phyloP scores from a whole-genome alignment of 2,329 filamentous ascomycete genomes.

The Tothia fuscella region DNA sequence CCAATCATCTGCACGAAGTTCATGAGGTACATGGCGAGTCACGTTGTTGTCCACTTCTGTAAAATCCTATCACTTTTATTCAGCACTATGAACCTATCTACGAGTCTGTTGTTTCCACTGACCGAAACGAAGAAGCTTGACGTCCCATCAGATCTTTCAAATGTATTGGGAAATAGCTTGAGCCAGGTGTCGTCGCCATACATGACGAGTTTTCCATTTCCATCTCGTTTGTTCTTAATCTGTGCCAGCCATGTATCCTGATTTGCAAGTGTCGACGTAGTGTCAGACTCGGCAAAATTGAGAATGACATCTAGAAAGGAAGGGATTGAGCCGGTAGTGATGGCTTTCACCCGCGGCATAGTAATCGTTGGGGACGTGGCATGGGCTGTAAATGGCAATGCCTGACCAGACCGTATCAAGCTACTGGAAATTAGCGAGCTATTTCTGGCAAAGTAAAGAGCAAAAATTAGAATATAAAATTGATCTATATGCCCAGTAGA shows the following conservation, averaged over 20 bases:
- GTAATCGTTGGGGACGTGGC: constrained; percentile 95
- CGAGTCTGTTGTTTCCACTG: constrained; percentile 30
- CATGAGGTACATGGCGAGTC: constrained; percentile 71
- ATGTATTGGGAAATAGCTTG: constrained; percentile 84
- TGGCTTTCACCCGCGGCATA: constrained; percentile 94
- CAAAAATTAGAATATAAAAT: too few species aligned
- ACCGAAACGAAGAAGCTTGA: constrained; percentile 97
- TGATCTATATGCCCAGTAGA: too few species aligned
- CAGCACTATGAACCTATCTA: constrained; percentile 23
- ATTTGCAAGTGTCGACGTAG: constrained; percentile 69
- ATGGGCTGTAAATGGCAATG: constrained; percentile 88
- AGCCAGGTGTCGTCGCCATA: constrained; percentile 98
- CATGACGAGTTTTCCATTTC: constrained; percentile 69
- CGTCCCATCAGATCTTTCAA: constrained; percentile 79
- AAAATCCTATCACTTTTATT: constrained; percentile 56
- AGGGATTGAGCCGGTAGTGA: constrained; percentile 95
- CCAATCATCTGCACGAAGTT: constrained; percentile 73
- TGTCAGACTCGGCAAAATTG: constrained; percentile 91
- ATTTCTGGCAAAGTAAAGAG: too few species aligned
- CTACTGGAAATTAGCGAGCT: constrained; percentile 41
- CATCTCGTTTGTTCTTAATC: constrained; percentile 42
- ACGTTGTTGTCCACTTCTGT: constrained; percentile 97
- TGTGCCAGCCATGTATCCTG: constrained; percentile 97
- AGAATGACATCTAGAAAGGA: constrained; percentile 95
- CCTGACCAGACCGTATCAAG: constrained; percentile 69